phyloP scores from a whole-genome alignment of 768 basidiomycete species.

The Suillus sp. region DNA sequence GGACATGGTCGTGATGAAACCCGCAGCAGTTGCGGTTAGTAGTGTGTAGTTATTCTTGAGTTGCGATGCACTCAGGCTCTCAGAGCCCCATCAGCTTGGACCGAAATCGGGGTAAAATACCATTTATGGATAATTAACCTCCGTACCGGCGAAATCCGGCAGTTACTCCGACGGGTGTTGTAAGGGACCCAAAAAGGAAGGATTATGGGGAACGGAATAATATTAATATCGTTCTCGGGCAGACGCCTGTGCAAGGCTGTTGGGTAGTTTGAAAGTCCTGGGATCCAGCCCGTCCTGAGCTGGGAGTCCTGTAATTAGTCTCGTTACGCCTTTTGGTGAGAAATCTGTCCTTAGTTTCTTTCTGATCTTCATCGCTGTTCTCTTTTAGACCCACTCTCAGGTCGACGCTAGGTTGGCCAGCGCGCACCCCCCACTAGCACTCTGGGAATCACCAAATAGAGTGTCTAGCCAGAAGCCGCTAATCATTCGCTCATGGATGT shows the following conservation, averaged over 20 bases:
- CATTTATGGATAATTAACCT: constrained; percentile 12
- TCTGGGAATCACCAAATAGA: not conserved
- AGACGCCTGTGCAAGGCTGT: constrained; percentile 10
- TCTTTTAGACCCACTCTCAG: not conserved
- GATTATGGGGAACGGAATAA: constrained; percentile 9
- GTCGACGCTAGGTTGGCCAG: not conserved
- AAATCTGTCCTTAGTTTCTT: not conserved
- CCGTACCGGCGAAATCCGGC: not conserved
- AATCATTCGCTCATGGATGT: not conserved
- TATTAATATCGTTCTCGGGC: constrained; percentile 7
- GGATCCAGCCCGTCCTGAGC: constrained; percentile 3
- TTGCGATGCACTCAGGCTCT: constrained; percentile 22
- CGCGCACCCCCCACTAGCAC: not conserved
- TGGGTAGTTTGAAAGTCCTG: constrained; percentile 8
- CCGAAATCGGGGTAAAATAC: constrained; percentile 15
- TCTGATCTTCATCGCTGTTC: constrained; percentile 2
- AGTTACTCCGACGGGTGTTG: constrained; percentile 4
- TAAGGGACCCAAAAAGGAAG: constrained; percentile 6
- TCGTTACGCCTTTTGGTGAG: not conserved
- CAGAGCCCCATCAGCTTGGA: not conserved
- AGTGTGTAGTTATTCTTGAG: constrained; percentile 13
- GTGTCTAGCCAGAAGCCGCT: not conserved
- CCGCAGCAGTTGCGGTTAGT: constrained; percentile 11
- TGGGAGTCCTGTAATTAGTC: constrained; percentile 3
- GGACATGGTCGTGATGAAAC: constrained; percentile 27